These are phyloP conservation scores for Melampsora americana DNA, from an alignment of 1,284 basidiomycete species.

Conservation along the genomic window DNA sequence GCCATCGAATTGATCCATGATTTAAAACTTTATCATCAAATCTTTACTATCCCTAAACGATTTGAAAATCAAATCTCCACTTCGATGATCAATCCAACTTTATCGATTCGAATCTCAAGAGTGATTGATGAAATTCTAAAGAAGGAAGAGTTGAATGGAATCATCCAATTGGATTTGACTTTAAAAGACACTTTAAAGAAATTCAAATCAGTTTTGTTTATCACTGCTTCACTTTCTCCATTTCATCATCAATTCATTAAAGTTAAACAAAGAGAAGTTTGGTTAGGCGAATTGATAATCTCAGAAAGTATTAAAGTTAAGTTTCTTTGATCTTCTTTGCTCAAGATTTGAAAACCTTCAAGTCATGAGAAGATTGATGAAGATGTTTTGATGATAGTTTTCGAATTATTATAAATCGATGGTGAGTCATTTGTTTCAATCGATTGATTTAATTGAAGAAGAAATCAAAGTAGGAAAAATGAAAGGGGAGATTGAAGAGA, in stretches of 20 bases:
- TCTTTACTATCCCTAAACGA: constrained; percentile 12
- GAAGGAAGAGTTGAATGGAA: not conserved
- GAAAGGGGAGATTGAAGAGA: not conserved
- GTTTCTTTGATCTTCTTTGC: not conserved
- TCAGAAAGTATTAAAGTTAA: constrained; percentile 39
- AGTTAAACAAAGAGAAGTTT: constrained; percentile 13
- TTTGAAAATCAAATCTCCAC: not conserved
- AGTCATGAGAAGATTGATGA: too few species aligned
- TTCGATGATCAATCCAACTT: not conserved
- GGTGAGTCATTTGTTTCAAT: constrained; percentile 17
- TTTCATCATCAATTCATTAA: constrained; percentile 5
- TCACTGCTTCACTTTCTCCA: constrained; percentile 25
- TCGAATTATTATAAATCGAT: constrained; percentile 34
- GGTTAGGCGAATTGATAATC: constrained; percentile 22
- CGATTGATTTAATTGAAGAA: not conserved
- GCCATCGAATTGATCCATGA: constrained; percentile 42
- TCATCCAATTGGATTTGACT: not conserved
- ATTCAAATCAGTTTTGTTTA: not conserved
- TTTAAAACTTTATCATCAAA: constrained; percentile 14
- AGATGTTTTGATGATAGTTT: constrained; percentile 11
- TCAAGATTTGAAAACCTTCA: too few species aligned
- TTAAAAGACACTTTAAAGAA: not conserved
- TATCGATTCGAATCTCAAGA: not conserved
- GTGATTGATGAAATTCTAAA: not conserved
- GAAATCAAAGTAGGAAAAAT: not conserved